A percentile compares a stretch with the other conserved stretches of the same genome.
Evolutionary conservation across 192 early-diverging fungal genomes (phyloP).

Genomic region (Martensiomyces pterosporus): DNA sequence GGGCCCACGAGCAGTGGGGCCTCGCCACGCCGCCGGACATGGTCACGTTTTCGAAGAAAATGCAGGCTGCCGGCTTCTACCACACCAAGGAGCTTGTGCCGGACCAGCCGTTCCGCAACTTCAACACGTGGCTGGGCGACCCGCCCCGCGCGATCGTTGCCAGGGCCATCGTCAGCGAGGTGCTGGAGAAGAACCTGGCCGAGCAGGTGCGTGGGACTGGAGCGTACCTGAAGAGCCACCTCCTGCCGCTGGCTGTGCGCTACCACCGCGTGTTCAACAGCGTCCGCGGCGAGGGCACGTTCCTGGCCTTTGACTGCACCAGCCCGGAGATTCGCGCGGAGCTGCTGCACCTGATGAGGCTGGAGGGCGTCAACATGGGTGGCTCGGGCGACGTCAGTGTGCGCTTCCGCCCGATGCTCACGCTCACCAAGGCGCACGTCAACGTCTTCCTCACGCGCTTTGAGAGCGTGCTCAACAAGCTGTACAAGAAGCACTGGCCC

Average conservation of each 20-base stretch:
- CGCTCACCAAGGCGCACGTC: conserved; percentile 62
- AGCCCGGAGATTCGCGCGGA: conserved; percentile 46
- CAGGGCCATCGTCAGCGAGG: conserved; percentile 58
- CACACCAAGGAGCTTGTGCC: conserved; percentile 55
- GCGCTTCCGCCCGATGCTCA: conserved; percentile 69
- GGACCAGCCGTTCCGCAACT: conserved; percentile 62
- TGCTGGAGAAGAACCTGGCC: conserved; percentile 53
- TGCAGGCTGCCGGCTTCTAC: conserved; percentile 73
- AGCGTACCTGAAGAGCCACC: conserved; percentile 52
- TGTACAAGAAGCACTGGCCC: conserved; percentile 49
- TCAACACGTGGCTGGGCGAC: conserved; percentile 78
- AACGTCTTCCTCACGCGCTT: conserved; percentile 63
- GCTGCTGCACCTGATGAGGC: conserved; percentile 55
- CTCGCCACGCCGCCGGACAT: conserved; percentile 64
- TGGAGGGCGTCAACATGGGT: conserved; percentile 65
- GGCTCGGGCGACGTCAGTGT: conserved; percentile 59
- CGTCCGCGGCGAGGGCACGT: conserved; percentile 63
- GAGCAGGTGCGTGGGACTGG: conserved; percentile 54
- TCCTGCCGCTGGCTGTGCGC: conserved; percentile 49
- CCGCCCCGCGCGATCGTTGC: conserved; percentile 61
- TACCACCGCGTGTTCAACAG: conserved; percentile 49
- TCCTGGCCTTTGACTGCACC: conserved; percentile 67
- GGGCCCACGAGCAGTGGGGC: conserved; percentile 73
- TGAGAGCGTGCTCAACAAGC: conserved; percentile 53
- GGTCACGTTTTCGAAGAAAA: conserved; percentile 76